Conservation (phyloP, 768 basidiomycete genomes). For the Podaxis sp. region DNA sequence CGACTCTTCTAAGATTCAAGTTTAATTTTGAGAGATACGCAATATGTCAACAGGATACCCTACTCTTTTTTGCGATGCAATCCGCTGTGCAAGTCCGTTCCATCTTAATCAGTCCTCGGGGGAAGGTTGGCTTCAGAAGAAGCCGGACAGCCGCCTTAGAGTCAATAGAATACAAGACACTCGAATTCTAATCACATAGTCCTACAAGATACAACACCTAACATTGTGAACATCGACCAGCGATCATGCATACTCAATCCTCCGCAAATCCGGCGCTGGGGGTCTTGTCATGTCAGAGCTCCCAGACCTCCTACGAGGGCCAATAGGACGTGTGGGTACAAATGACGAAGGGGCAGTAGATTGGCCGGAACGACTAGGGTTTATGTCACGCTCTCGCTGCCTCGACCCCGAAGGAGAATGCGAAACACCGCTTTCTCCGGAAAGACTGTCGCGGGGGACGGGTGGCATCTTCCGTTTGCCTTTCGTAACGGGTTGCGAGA, state of each 20-base stretch:
- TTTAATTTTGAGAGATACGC: too few species aligned
- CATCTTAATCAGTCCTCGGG: neutral
- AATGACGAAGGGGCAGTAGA: neutral
- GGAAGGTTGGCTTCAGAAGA: neutral
- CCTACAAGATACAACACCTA: conserved; percentile 6
- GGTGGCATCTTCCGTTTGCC: conserved; percentile 27
- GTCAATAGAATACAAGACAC: neutral
- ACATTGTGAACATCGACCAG: neutral
- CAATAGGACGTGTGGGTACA: neutral
- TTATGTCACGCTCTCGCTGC: neutral
- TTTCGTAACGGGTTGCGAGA: conserved; percentile 28
- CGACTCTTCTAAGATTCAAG: neutral
- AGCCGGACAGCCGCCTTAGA: neutral
- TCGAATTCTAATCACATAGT: conserved; percentile 1
- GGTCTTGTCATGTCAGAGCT: conserved; percentile 6
- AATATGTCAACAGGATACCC: too few species aligned
- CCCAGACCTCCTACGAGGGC: conserved; percentile 10
- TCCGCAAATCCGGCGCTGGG: neutral
- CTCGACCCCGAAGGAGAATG: neutral
- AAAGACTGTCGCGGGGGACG: neutral
- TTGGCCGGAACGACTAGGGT: neutral
- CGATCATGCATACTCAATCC: neutral
- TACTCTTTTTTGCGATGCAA: too few species aligned
- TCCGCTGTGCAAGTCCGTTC: too few species aligned
- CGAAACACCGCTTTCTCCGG: neutral